A percentile compares a stretch with the other conserved stretches of the same genome.
Evolutionary conservation across 148 eudicot species (phyloP).

Genomic region (Oxyria digyna): DNA sequence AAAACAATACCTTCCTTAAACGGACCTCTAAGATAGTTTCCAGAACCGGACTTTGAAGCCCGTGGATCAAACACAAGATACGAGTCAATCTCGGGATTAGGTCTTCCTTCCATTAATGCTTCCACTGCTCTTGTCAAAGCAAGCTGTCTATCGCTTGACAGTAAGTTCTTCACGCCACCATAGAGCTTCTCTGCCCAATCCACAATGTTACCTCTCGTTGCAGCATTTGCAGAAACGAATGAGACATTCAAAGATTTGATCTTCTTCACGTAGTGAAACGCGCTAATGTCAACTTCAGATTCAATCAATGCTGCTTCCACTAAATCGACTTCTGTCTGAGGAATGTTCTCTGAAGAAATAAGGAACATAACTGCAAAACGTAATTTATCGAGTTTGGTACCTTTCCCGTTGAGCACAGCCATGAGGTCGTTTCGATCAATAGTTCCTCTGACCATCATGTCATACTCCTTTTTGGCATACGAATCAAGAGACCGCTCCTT

Average conservation of each 20-base stretch:
- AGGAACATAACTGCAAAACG: constrained; percentile 93
- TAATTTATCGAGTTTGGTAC: constrained; percentile 65
- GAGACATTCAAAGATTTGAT: constrained; percentile 82
- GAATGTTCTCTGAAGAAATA: constrained; percentile 64
- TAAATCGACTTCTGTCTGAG: constrained; percentile 68
- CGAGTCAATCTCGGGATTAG: constrained; percentile 81
- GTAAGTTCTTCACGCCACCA: constrained; percentile 83
- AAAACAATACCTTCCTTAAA: constrained; percentile 96
- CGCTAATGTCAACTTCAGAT: constrained; percentile 84
- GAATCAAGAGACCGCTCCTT: constrained; percentile 88
- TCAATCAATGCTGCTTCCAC: constrained; percentile 77
- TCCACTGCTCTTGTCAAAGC: constrained; percentile 91
- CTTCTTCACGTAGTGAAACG: constrained; percentile 89
- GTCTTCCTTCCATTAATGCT: constrained; percentile 90
- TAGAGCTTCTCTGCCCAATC: constrained; percentile 96
- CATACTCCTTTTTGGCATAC: constrained; percentile 76
- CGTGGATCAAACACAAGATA: constrained; percentile 86
- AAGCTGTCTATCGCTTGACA: constrained; percentile 70
- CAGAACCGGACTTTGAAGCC: constrained; percentile 83
- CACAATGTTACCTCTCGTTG: constrained; percentile 72
- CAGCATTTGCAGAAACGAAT: constrained; percentile 68
- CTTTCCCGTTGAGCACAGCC: constrained; percentile 80
- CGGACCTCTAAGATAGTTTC: constrained; percentile 76
- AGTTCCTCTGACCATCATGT: constrained; percentile 85
- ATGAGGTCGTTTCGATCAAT: constrained; percentile 74